Base-by-base conservation (phyloP, 805 yeast genomes). In the Schizosaccharomyces cryophilus region DNA sequence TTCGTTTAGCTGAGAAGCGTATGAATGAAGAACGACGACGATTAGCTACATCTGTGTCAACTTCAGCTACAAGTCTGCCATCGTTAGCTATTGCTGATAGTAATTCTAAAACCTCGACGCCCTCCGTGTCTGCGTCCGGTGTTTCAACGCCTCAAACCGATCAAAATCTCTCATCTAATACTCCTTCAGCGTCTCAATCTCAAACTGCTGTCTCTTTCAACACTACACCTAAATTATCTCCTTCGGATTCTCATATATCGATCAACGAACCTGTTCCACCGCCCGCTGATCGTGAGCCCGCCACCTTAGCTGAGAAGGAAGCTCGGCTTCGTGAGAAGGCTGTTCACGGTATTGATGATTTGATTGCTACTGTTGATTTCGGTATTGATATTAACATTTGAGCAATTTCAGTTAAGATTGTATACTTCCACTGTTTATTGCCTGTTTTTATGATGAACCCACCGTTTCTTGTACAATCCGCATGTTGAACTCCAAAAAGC, bases 161-260 rank as follows among this genome's bases (percentile, higher is more conserved):
- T 73, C 97, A 98, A 26, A 93, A 93, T 72, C 80, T 85, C 65
- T 81, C 97, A 70, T 78, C 93, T 68, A 84, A 86, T 69, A 90
- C 97, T 1, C 84, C 82, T 64, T 86, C 96, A 35, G 0, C 80
- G 86, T 21, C 51, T 45, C 19, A 21, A 7, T 19, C 21, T 26
- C 30, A 24, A 51, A 24, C 15, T 21, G 15, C 38, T 67, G 80
- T 87, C 63, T 90, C 87, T 71, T 87, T 88, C 62, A 67, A 67
- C 47, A 38, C 7, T 5, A 40, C 29, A 9, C 47, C 60, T n/a
- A 30, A 35, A 19, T 40, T 21, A 9, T 26, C 45, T 19, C 42
- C 60, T 31, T 40, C 60, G 11, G 42, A 21, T 31, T 56, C 60
- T 61, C 64, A 72, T 70, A 62, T 73, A 76, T 58, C 80, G 77